Evolutionary conservation across 345 rosid genomes (phyloP).

Genomic region (Populus deltoides): DNA sequence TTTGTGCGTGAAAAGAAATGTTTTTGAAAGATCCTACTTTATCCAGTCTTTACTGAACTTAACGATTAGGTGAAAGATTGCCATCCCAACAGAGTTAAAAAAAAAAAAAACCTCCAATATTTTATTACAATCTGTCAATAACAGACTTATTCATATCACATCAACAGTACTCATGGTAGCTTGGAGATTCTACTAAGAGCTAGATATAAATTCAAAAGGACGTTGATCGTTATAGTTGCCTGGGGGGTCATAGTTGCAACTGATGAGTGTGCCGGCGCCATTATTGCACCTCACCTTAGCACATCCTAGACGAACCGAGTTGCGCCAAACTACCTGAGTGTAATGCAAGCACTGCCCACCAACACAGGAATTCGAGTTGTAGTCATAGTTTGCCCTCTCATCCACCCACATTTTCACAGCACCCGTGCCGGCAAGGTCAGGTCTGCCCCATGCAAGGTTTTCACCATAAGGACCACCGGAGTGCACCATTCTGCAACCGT

Average conservation of each 20-base stretch:
- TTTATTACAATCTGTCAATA: too few relatives aligned
- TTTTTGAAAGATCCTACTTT: not conserved
- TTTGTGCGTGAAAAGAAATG: not conserved
- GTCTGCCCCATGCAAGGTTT: constrained; percentile 34
- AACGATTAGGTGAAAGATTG: not conserved
- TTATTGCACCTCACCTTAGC: constrained; percentile 24
- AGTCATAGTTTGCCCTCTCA: constrained; percentile 26
- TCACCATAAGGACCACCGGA: constrained; percentile 38
- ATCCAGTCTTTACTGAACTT: not conserved
- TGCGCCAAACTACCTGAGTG: constrained; percentile 33
- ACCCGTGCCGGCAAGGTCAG: not conserved
- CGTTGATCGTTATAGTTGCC: constrained; percentile 10
- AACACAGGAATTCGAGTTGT: constrained; percentile 8
- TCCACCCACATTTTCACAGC: constrained; percentile 28
- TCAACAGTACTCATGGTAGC: not conserved
- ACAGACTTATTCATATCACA: not conserved
- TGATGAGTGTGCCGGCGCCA: constrained; percentile 17
- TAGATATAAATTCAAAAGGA: constrained; percentile 4
- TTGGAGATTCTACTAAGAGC: not conserved
- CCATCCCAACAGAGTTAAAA: not conserved
- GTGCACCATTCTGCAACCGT: constrained; percentile 37
- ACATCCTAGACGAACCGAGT: constrained; percentile 18
- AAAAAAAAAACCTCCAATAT: too few relatives aligned
- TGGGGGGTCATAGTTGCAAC: constrained; percentile 32
- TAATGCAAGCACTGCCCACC: constrained; percentile 30